These are phyloP conservation scores for Saturnispora halmiae DNA, from an alignment of 805 yeast species.

Conservation along the genomic window DNA sequence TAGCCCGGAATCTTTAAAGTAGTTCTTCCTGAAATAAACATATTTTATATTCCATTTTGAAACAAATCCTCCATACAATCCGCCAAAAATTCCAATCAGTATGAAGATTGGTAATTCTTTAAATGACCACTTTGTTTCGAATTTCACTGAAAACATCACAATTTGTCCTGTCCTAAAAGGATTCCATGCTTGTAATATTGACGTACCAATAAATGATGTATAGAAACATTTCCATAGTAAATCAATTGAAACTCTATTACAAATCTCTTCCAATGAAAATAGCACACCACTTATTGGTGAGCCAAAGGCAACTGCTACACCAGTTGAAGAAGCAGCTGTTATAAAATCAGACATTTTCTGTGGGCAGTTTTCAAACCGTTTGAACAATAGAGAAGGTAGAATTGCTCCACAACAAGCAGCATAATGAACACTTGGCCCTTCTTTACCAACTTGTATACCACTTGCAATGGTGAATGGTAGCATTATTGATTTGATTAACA, in stretches of 20 bases:
- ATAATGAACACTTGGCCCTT: conserved; percentile 97
- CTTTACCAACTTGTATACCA: conserved; percentile 91
- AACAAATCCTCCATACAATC: conserved; percentile 74
- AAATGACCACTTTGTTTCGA: conserved; percentile 77
- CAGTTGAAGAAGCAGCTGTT: conserved; percentile 93
- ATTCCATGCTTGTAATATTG: conserved; percentile 68
- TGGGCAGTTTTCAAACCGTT: conserved; percentile 37
- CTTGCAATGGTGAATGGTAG: conserved; percentile 88
- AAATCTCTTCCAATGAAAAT: conserved; percentile 86
- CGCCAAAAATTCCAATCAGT: conserved; percentile 82
- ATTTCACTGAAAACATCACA: conserved; percentile 85
- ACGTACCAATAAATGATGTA: conserved; percentile 81
- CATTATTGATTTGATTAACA: conserved; percentile 67
- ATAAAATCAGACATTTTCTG: conserved; percentile 47
- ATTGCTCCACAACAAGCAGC: conserved; percentile 93
- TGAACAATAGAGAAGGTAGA: conserved; percentile 45
- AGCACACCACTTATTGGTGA: conserved; percentile 95
- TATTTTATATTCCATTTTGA: conserved; percentile 66
- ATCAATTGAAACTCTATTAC: conserved; percentile 59
- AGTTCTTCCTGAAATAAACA: conserved; percentile 68
- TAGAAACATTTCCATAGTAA: conserved; percentile 90
- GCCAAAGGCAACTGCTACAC: conserved; percentile 98
- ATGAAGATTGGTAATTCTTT: conserved; percentile 77
- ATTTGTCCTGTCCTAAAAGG: conserved; percentile 94
- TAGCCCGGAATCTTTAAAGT: conserved; percentile 46